Conservation (phyloP, 306 rosid genomes). For the Carpinus fangiana region DNA sequence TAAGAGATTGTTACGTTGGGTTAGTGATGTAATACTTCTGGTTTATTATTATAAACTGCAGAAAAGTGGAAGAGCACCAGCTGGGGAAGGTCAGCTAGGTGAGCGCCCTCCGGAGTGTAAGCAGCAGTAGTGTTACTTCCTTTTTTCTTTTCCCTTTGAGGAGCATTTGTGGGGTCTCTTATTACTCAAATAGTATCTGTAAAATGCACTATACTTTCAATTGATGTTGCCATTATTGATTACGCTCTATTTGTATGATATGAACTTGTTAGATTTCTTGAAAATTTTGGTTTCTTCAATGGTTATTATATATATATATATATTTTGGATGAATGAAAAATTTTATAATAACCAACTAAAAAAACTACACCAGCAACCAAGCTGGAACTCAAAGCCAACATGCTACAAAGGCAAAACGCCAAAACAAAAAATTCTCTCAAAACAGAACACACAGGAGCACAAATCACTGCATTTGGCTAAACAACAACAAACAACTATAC, state of each 20-base stretch:
- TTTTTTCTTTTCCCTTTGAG: conserved; percentile 4
- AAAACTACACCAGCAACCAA: too few relatives aligned
- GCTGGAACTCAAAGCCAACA: too few relatives aligned
- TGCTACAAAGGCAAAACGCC: too few relatives aligned
- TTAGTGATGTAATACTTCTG: not conserved
- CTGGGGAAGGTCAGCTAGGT: conserved; percentile 32
- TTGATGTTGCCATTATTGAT: not conserved
- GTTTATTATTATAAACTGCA: conserved; percentile 27
- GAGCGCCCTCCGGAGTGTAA: conserved; percentile 53
- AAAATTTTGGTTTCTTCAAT: not conserved
- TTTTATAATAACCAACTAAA: too few relatives aligned
- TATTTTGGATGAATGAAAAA: too few relatives aligned
- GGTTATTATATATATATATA: too few relatives aligned
- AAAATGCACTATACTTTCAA: not conserved
- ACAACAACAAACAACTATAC: too few relatives aligned
- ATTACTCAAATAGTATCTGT: not conserved
- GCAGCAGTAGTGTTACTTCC: conserved; percentile 42
- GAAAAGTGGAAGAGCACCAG: conserved; percentile 27
- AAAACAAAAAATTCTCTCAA: too few relatives aligned
- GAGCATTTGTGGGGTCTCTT: conserved; percentile 15
- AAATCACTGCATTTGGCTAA: too few relatives aligned
- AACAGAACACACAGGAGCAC: too few relatives aligned
- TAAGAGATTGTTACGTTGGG: not conserved
- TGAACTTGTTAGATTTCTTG: not conserved
- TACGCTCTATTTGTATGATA: not conserved